Evolutionary conservation across 129 eudicot species (phyloP).

Genomic region (Tanacetum coccineum): DNA sequence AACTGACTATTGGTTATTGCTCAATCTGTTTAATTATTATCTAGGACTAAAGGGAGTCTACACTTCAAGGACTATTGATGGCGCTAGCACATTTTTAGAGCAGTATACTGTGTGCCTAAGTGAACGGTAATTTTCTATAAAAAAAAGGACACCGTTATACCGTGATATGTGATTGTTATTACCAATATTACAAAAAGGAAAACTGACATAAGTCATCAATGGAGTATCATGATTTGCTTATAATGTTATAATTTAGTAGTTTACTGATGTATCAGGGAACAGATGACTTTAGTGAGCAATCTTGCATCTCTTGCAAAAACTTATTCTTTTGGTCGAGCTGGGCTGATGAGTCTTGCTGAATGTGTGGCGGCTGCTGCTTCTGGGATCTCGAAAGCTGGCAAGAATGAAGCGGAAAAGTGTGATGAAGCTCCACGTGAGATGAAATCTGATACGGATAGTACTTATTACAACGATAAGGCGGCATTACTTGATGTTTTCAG

Average conservation of each 20-base stretch:
- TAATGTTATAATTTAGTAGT: background rate
- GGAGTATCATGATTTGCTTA: too few relatives aligned
- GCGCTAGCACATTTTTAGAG: constrained; percentile 55
- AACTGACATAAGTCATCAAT: too few relatives aligned
- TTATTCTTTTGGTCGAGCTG: constrained; percentile 80
- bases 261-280: constrained; percentile 48
- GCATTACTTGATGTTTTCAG: constrained; percentile 68
- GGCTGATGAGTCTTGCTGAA: constrained; percentile 80
- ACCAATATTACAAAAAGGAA: too few relatives aligned
- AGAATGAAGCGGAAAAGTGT: constrained; percentile 24
- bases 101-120: constrained; percentile 54
- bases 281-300: constrained; percentile 48
- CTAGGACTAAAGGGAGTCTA: constrained; percentile 77
- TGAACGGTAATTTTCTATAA: constrained; percentile 43
- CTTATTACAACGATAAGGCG: constrained; percentile 38
- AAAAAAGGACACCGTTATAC: background rate
- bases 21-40: constrained; percentile 20
- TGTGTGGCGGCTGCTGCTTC: constrained; percentile 61
- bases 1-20: constrained; percentile 1
- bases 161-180: background rate
- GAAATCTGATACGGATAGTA: background rate
- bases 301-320: constrained; percentile 64
- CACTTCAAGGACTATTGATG: constrained; percentile 73
- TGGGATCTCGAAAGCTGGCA: constrained; percentile 31
- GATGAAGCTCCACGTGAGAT: constrained; percentile 4